phyloP scores from a whole-genome alignment of 495 filamentous ascomycete genomes.

The Tuber aestivum region DNA sequence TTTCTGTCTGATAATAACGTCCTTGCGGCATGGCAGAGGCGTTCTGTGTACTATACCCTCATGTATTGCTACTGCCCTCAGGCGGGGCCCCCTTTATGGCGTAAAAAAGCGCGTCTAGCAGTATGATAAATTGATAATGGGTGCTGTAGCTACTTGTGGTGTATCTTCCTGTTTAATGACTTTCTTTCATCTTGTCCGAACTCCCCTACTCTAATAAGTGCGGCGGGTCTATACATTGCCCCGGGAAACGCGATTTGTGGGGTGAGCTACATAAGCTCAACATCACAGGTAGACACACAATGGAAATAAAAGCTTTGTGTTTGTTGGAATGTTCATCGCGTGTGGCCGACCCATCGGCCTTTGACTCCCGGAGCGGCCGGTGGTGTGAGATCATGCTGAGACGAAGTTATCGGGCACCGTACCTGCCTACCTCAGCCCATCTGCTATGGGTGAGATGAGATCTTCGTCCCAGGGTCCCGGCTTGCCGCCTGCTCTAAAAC shows the following conservation, averaged over 20 bases:
- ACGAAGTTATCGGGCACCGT: too few relatives aligned
- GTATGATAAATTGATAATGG: not conserved
- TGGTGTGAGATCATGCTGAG: too few relatives aligned
- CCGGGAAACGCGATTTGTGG: not conserved
- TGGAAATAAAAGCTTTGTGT: not conserved
- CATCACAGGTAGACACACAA: too few relatives aligned
- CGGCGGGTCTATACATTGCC: not conserved
- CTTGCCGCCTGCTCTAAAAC: not conserved
- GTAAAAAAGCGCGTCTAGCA: not conserved
- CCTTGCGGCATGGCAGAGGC: not conserved
- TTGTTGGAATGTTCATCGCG: not conserved
- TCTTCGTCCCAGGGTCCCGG: not conserved
- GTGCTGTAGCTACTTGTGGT: not conserved
- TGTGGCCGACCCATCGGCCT: not conserved
- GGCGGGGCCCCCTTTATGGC: not conserved
- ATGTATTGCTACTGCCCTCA: not conserved
- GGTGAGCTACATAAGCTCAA: not conserved
- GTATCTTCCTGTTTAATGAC: not conserved
- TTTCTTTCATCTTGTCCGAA: not conserved
- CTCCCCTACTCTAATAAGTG: not conserved
- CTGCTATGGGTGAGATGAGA: too few relatives aligned
- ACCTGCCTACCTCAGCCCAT: too few relatives aligned
- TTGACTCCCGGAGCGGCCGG: not conserved
- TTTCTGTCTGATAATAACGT: not conserved
- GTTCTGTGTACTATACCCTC: not conserved